A percentile compares a stretch with the other conserved stretches of the same genome.
Conservation (phyloP, 768 basidiomycete species). For the Lactarius tabidus region DNA sequence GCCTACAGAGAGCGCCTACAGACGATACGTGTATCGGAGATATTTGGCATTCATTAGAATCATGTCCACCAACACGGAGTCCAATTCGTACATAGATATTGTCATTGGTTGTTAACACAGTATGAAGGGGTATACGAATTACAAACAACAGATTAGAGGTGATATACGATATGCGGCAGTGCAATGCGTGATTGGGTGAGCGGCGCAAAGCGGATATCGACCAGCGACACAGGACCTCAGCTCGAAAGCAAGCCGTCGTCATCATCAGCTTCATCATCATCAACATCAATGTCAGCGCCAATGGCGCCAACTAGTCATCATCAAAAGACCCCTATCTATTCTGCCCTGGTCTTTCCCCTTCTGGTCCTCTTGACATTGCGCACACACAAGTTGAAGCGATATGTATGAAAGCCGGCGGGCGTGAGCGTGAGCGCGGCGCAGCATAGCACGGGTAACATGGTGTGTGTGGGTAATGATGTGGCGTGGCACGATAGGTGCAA, state of each 20-base stretch:
- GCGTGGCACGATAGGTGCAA: neutral
- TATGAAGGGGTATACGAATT: conserved; percentile 9
- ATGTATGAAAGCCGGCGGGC: neutral
- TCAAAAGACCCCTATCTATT: neutral
- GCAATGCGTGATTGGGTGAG: conserved; percentile 2
- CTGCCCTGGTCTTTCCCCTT: neutral
- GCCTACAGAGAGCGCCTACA: neutral
- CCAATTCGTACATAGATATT: conserved; percentile 13
- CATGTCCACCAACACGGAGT: neutral
- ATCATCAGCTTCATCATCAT: conserved; percentile 7
- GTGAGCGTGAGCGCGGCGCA: neutral
- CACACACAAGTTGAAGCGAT: neutral
- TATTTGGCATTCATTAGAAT: neutral
- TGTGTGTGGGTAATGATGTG: neutral
- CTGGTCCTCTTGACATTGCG: neutral
- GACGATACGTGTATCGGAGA: neutral
- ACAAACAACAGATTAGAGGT: neutral
- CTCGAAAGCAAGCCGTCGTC: neutral
- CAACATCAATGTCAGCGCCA: conserved; percentile 7
- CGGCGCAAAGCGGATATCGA: conserved; percentile 4
- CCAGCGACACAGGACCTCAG: conserved; percentile 15
- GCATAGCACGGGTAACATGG: neutral
- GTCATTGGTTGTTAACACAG: conserved; percentile 12
- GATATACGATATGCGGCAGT: conserved; percentile 4
- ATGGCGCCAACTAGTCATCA: conserved; percentile 2